phyloP scores from a whole-genome alignment of 805 yeast genomes.

The Blastobotrys robertii region DNA sequence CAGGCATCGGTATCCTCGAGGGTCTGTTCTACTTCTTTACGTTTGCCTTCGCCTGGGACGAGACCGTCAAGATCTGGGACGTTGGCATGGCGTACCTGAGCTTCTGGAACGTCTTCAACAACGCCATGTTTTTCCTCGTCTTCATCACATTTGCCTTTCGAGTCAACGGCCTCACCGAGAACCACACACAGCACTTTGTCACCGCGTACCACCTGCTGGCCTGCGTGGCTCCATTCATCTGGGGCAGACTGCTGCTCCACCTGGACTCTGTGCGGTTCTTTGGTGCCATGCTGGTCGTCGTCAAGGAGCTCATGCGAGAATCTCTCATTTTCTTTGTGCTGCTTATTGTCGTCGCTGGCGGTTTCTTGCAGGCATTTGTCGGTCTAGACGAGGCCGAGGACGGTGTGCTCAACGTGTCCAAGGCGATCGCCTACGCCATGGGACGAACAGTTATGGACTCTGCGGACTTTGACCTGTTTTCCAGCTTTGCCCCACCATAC shows the following conservation, averaged over 20 bases:
- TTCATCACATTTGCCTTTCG: slow-evolving; percentile 47
- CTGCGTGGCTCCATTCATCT: slow-evolving; percentile 77
- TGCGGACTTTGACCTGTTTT: slow-evolving; percentile 61
- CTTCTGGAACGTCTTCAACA: slow-evolving; percentile 75
- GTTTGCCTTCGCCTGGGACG: slow-evolving; percentile 57
- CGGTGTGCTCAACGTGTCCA: slow-evolving; percentile 69
- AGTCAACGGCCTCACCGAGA: slow-evolving; percentile 16
- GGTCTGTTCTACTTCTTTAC: slow-evolving; percentile 52
- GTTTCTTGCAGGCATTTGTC: slow-evolving; percentile 77
- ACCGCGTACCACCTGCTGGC: slow-evolving; percentile 61
- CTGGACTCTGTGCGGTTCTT: slow-evolving; percentile 74
- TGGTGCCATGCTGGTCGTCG: slow-evolving; percentile 81
- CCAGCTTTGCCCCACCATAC: slow-evolving; percentile 72
- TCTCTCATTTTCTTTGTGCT: slow-evolving; percentile 74
- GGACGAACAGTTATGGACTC: slow-evolving; percentile 66
- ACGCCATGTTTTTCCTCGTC: slow-evolving; percentile 50
- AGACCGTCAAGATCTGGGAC: slow-evolving; percentile 59
- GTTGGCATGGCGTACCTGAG: slow-evolving; percentile 65
- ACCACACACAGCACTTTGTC: slow-evolving; percentile 32
- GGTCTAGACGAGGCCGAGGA: slow-evolving; percentile 76
- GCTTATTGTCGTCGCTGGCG: slow-evolving; percentile 58
- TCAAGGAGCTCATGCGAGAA: slow-evolving; percentile 80
- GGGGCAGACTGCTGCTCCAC: slow-evolving; percentile 68
- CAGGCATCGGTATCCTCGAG: slow-evolving; percentile 32
- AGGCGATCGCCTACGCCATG: slow-evolving; percentile 51